These are phyloP conservation scores for Populus tremula DNA, from an alignment of 345 rosid species.

Conservation along the genomic window DNA sequence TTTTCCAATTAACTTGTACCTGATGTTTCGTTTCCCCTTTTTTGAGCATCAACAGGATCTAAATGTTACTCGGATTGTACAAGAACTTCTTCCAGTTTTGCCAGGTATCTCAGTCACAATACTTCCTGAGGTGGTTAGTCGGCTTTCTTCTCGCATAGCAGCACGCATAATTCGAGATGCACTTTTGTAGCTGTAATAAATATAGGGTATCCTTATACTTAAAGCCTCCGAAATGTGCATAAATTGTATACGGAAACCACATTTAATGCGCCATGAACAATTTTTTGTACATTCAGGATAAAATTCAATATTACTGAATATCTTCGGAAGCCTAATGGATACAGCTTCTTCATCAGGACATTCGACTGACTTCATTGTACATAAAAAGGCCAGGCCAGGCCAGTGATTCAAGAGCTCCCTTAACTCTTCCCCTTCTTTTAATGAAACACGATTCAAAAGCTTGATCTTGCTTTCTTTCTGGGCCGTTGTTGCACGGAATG, in stretches of 20 bases:
- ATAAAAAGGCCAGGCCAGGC: too few relatives aligned
- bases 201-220: not conserved
- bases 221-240: not conserved
- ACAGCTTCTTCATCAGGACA: too few relatives aligned
- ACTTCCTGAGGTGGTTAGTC: conserved; percentile 67
- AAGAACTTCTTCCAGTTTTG: conserved; percentile 72
- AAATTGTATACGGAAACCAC: not conserved
- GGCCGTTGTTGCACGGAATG: too few relatives aligned
- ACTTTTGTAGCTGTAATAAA: conserved; percentile 37
- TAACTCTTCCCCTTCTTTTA: too few relatives aligned
- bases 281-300: not conserved
- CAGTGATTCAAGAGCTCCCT: too few relatives aligned
- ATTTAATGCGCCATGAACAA: not conserved
- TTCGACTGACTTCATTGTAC: too few relatives aligned
- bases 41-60: conserved; percentile 36
- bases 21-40: not conserved
- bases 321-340: too few relatives aligned
- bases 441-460: too few relatives aligned
- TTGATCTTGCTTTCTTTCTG: too few relatives aligned
- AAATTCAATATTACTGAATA: not conserved
- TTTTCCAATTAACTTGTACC: not conserved
- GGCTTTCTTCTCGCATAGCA: conserved; percentile 71
- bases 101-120: conserved; percentile 72
- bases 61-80: conserved; percentile 50
- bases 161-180: conserved; percentile 75